Percentiles rank a stretch among this genome's conserved stretches.
Conservation (phyloP, 495 filamentous ascomycete species). For the Aspergillus cavernicola region DNA sequence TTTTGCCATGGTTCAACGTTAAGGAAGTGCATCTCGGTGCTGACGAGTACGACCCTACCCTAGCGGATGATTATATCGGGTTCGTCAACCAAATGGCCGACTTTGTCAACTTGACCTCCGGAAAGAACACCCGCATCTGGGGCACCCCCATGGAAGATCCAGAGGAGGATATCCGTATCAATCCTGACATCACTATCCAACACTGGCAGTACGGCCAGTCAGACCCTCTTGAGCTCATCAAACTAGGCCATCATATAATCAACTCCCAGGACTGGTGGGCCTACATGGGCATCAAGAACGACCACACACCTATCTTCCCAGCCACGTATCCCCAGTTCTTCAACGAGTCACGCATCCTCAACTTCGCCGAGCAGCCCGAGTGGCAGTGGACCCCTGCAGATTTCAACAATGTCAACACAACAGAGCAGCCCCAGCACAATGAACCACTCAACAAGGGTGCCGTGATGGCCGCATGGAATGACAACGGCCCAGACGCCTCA, state of each 20-base stretch:
- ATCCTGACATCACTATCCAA: constrained; percentile 45
- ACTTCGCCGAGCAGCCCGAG: constrained; percentile 38
- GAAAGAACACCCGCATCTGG: constrained; percentile 52
- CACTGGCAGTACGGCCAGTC: constrained; percentile 59
- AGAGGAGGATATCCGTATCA: constrained; percentile 32
- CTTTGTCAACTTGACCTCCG: constrained; percentile 38
- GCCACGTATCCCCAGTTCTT: constrained; percentile 53
- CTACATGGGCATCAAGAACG: constrained; percentile 53
- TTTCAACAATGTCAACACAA: constrained; percentile 44
- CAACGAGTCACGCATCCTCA: constrained; percentile 44
- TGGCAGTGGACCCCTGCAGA: constrained; percentile 52
- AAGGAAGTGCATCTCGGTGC: constrained; percentile 57
- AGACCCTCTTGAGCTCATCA: constrained; percentile 42
- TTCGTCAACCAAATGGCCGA: constrained; percentile 52
- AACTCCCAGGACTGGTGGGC: constrained; percentile 58
- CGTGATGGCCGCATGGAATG: constrained; percentile 54
- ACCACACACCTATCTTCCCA: constrained; percentile 51
- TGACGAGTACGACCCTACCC: constrained; percentile 49
- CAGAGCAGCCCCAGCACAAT: constrained; percentile 21
- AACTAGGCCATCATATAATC: constrained; percentile 41
- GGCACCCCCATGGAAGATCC: constrained; percentile 45
- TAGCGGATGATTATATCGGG: constrained; percentile 50
- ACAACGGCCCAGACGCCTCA: constrained; percentile 53
- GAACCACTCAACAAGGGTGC: constrained; percentile 42
- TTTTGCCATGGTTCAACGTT: constrained; percentile 53